phyloP scores from a whole-genome alignment of 179 eudicot species.

The Amaranthus tricolor region DNA sequence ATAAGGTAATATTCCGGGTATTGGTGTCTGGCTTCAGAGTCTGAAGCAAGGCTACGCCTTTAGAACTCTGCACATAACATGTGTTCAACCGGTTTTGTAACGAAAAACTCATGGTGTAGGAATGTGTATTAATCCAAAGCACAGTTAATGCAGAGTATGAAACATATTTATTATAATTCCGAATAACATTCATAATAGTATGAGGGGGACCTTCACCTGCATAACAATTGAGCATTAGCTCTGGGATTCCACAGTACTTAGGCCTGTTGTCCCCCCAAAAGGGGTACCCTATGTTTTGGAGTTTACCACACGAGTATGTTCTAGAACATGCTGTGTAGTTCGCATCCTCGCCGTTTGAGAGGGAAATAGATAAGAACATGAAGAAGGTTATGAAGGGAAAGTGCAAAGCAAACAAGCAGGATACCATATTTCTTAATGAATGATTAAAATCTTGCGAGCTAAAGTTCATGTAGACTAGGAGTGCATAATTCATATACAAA shows the following conservation, averaged over 20 bases:
- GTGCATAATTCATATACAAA: background rate
- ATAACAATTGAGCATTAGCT: background rate
- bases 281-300: conserved; percentile 9
- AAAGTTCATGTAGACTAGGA: too few species aligned
- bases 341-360: too few species aligned
- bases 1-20: conserved; percentile 1
- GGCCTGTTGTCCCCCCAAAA: conserved; percentile 16
- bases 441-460: too few species aligned
- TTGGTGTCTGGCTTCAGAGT: background rate
- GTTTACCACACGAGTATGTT: conserved; percentile 8
- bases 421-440: too few species aligned
- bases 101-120: conserved; percentile 5
- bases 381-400: too few species aligned
- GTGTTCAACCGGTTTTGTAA: background rate
- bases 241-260: conserved; percentile 5
- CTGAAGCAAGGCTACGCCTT: background rate
- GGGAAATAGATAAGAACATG: too few species aligned
- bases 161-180: background rate
- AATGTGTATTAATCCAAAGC: conserved; percentile 1
- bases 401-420: too few species aligned
- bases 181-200: background rate
- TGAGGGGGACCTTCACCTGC: too few species aligned
- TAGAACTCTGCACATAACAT: background rate
- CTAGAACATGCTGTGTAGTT: background rate
- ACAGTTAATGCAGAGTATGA: background rate